These are phyloP conservation scores for Gryganskiella cystojenkinii DNA, from an alignment of 192 early-diverging fungal genomes.

Conservation along the genomic window DNA sequence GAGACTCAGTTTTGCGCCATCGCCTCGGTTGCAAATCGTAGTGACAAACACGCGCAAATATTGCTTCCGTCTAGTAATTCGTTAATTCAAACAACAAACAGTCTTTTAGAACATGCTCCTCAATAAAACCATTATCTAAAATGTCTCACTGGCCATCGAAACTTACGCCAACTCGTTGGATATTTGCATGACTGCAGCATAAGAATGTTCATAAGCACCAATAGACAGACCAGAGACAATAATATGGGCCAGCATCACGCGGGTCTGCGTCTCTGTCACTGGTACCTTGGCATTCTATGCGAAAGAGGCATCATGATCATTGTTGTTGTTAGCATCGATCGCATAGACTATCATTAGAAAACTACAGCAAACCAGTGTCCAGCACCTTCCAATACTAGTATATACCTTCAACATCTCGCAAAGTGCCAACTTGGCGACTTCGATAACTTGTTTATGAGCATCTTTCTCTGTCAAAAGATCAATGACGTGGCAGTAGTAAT, in stretches of 20 bases:
- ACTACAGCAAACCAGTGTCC: too few relatives aligned
- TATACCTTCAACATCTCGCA: slow-evolving; percentile 17
- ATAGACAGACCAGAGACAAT: slow-evolving; percentile 16
- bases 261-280: slow-evolving; percentile 16
- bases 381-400: not conserved
- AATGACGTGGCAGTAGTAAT: slow-evolving; percentile 40
- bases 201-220: slow-evolving; percentile 31
- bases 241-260: slow-evolving; percentile 5
- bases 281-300: slow-evolving; percentile 16
- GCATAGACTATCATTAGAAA: too few relatives aligned
- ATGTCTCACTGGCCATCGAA: too few relatives aligned
- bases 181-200: slow-evolving; percentile 39
- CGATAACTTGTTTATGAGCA: slow-evolving; percentile 33
- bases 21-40: slow-evolving; percentile 21
- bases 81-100: not conserved
- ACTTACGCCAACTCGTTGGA: slow-evolving; percentile 24
- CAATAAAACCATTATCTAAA: too few relatives aligned
- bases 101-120: too few relatives aligned
- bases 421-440: slow-evolving; percentile 24
- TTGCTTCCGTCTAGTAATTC: slow-evolving; percentile 16
- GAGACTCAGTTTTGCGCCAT: slow-evolving; percentile 33
- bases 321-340: not conserved
- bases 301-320: not conserved
- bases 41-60: slow-evolving; percentile 16
- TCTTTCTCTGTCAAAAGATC: slow-evolving; percentile 9